A percentile compares a stretch with the other conserved stretches of the same genome.
These are phyloP conservation scores for Nakazawaea wickerhamii DNA, from an alignment of 805 yeast genomes.

Conservation along the genomic window DNA sequence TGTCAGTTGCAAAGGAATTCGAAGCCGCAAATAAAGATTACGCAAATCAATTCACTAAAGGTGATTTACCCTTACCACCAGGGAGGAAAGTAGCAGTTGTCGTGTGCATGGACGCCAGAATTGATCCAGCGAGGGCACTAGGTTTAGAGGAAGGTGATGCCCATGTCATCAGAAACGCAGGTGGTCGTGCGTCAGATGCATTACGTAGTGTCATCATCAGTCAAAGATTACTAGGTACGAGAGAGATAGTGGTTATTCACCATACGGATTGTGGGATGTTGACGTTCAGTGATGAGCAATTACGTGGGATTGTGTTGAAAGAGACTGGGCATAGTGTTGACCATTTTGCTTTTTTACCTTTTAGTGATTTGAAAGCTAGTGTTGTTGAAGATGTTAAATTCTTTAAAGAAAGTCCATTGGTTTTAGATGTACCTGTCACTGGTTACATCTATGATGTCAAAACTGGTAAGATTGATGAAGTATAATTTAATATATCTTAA, in stretches of 20 bases:
- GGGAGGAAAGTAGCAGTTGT: constrained; percentile 30
- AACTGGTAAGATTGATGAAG: constrained; percentile 28
- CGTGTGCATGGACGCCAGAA: constrained; percentile 37
- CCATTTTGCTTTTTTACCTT: constrained; percentile 30
- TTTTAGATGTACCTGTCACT: constrained; percentile 31
- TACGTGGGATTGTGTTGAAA: constrained; percentile 24
- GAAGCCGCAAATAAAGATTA: constrained; percentile 17
- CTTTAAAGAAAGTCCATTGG: constrained; percentile 25
- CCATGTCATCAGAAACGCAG: constrained; percentile 39
- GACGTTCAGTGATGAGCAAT: constrained; percentile 29
- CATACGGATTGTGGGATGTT: constrained; percentile 42
- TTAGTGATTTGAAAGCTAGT: constrained; percentile 29
- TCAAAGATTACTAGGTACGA: constrained; percentile 34
- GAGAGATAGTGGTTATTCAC: constrained; percentile 33
- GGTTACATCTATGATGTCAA: constrained; percentile 36
- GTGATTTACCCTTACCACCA: constrained; percentile 34
- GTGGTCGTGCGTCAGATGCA: constrained; percentile 37
- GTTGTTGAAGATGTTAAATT: constrained; percentile 31
- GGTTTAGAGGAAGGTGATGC: constrained; percentile 37
- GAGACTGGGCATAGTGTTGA: constrained; percentile 28
- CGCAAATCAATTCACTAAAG: constrained; percentile 21
- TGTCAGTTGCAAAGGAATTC: constrained; percentile 23
- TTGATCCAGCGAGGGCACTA: constrained; percentile 31
- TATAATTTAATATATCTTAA: constrained; percentile 6
- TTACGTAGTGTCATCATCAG: constrained; percentile 34